Evolutionary conservation across 2,329 filamentous ascomycete species (phyloP), one percentile per base, ranked within the genome.

Genomic region (Ophiocordyceps sinensis): DNA sequence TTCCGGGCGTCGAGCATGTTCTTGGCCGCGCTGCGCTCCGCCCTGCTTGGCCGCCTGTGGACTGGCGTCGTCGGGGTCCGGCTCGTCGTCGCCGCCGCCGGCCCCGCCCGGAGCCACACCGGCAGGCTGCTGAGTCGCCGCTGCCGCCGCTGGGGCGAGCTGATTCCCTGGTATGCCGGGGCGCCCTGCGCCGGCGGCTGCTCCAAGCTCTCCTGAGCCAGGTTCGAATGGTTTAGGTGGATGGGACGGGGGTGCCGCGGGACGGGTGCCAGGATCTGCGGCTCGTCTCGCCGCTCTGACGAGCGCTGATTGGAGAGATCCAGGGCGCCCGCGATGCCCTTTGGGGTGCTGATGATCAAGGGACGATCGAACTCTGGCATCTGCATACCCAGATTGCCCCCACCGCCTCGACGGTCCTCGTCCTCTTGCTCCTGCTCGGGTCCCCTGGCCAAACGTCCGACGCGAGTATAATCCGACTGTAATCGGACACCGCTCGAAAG

Each of bases 1-100:
- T 65, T 67, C 58, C 70, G 75, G 2, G 75, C 75, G 45, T 79
- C 75, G 15, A 70, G 65, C 26, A 79, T 73, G 48, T 79, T 80
- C 57, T 73, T 77, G 10, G 73, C 68, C 6, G 75, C 75, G 43
- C 74, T 76, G 26, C 73, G 63, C 51, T 75, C 71, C 2, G 75
- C 75, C 34, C 75, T 67, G 49, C 73, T 77, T 31, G 63, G 64
- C 23, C 63, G 65, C 29, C 72, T 60, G 42, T 55, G 65, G 6
- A 75, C 54, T 35, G 23, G 23, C 23, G 64, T 65, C 1, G 63
- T 61, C 44, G 63, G 48, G 43, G 62, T 57, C 39, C 65, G 59
- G 47, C 52, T 52, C 14, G 57, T 46, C 5, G 59, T 51, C 0
- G 57, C 47, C 5, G 57, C 47, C 5, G 55, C 47, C 7, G 63